These are phyloP conservation scores for Fonsecaea multimorphosa DNA, from an alignment of 2,329 filamentous ascomycete species.

Conservation along the genomic window DNA sequence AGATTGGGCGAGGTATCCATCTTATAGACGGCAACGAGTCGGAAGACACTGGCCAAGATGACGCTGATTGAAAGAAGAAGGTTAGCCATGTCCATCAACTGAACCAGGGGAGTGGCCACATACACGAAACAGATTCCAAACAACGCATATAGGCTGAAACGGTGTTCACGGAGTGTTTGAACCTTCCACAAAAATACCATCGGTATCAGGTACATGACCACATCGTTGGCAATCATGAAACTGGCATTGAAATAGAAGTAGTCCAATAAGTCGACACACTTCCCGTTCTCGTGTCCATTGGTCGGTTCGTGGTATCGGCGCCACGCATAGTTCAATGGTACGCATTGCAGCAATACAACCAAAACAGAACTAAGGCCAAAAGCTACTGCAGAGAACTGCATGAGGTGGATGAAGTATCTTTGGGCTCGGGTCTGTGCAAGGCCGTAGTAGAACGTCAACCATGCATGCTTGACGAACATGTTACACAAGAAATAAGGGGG, in stretches of 20 bases:
- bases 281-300: not conserved
- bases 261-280: conserved; percentile 30
- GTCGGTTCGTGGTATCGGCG: not conserved
- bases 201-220: conserved; percentile 33
- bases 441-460: conserved; percentile 36
- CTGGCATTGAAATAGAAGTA: conserved; percentile 34
- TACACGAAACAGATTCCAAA: conserved; percentile 32
- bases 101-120: conserved; percentile 1
- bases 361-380: conserved; percentile 35
- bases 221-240: conserved; percentile 35
- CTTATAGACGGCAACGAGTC: conserved; percentile 30
- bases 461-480: conserved; percentile 37
- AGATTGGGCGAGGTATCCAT: conserved; percentile 21
- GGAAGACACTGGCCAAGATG: conserved; percentile 32
- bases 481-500: conserved; percentile 37
- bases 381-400: conserved; percentile 27
- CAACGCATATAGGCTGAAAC: conserved; percentile 30
- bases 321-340: conserved; percentile 28
- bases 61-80: conserved; percentile 17
- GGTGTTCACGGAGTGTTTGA: conserved; percentile 30
- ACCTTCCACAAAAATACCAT: conserved; percentile 33
- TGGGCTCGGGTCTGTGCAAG: conserved; percentile 30
- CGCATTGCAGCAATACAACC: conserved; percentile 30
- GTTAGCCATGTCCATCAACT: not conserved
- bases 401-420: conserved; percentile 32